Conservation (phyloP, 208 protist species). For the Phytomonas francai region DNA sequence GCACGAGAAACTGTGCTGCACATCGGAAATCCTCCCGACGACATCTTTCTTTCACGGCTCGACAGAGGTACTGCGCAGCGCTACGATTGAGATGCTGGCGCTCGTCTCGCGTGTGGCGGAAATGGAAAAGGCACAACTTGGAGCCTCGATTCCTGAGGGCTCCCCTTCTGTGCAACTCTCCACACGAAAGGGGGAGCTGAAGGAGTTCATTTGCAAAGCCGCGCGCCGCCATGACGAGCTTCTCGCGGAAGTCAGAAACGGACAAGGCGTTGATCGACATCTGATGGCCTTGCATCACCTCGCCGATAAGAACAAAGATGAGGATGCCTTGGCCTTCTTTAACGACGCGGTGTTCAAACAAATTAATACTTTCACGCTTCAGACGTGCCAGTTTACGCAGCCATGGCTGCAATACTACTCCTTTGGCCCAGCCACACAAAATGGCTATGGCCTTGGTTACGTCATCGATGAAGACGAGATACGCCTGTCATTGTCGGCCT, state of each 20-base stretch:
- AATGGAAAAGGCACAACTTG: slow-evolving; percentile 8
- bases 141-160: neutral
- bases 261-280: slow-evolving; percentile 87
- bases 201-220: slow-evolving; percentile 42
- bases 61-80: slow-evolving; percentile 71
- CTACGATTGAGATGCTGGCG: slow-evolving; percentile 49
- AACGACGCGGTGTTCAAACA: slow-evolving; percentile 57
- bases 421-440: slow-evolving; percentile 76
- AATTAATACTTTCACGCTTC: slow-evolving; percentile 38
- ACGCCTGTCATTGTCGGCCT: slow-evolving; percentile 81
- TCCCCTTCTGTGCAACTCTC: neutral
- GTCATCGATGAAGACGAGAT: slow-evolving; percentile 75
- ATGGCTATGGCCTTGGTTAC: slow-evolving; percentile 92
- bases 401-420: slow-evolving; percentile 75
- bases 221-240: slow-evolving; percentile 39
- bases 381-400: slow-evolving; percentile 56
- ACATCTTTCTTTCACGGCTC: slow-evolving; percentile 74
- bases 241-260: slow-evolving; percentile 38
- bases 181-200: slow-evolving; percentile 22
- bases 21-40: slow-evolving; percentile 58
- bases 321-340: slow-evolving; percentile 73
- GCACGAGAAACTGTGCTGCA: slow-evolving; percentile 59
- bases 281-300: slow-evolving; percentile 79
- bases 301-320: slow-evolving; percentile 46
- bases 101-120: slow-evolving; percentile 41